Evolutionary conservation across 148 eudicot genomes (phyloP).

Genomic region (Polygonum aviculare): DNA sequence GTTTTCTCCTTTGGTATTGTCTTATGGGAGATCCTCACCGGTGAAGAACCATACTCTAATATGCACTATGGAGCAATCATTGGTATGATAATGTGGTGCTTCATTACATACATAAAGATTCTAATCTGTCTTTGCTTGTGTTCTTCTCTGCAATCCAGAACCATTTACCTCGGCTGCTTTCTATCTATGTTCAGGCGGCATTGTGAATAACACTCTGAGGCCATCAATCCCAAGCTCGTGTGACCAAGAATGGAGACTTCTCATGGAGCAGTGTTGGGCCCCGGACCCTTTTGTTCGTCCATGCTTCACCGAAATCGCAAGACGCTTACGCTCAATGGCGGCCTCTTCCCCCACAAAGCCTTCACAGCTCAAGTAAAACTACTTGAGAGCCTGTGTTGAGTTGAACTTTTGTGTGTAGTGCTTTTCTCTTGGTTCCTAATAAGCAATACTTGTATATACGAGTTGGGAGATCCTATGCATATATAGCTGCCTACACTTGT

Average conservation of each 20-base stretch:
- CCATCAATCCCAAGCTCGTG: slow-evolving; percentile 38
- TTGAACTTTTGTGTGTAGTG: not conserved
- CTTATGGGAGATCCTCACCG: slow-evolving; percentile 46
- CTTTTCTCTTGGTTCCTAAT: not conserved
- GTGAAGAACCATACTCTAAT: slow-evolving; percentile 37
- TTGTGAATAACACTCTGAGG: slow-evolving; percentile 28
- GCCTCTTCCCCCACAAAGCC: slow-evolving; percentile 1
- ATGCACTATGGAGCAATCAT: slow-evolving; percentile 33
- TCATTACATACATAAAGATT: not conserved
- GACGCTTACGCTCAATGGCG: slow-evolving; percentile 9
- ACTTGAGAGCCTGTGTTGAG: not conserved
- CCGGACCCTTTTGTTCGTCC: slow-evolving; percentile 11
- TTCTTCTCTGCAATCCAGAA: not conserved
- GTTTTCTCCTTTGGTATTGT: slow-evolving; percentile 45
- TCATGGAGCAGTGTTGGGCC: slow-evolving; percentile 48
- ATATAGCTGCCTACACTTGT: not conserved
- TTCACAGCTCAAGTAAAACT: not conserved
- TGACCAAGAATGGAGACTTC: slow-evolving; percentile 36
- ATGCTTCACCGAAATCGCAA: slow-evolving; percentile 2
- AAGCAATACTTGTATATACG: not conserved
- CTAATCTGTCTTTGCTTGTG: not conserved
- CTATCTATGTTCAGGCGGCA: slow-evolving; percentile 21
- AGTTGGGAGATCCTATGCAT: not conserved
- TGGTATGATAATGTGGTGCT: slow-evolving; percentile 17
- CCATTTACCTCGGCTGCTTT: not conserved